Evolutionary conservation across 2,329 filamentous ascomycete species (phyloP).

Genomic region (Cercospora sojina): DNA sequence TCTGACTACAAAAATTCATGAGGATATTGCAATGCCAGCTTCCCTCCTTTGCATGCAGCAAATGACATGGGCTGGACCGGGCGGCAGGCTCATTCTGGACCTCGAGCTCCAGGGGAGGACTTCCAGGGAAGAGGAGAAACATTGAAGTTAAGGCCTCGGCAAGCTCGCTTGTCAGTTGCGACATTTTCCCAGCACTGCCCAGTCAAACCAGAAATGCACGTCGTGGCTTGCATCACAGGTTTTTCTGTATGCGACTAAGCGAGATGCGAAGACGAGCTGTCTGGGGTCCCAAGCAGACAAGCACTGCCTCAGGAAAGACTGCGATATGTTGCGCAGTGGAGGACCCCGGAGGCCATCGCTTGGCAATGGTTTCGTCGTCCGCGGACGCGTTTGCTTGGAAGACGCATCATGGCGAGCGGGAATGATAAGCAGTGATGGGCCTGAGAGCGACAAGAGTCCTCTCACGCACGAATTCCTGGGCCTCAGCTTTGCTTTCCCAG

Average conservation of each 20-base stretch:
- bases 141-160: not conserved
- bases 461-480: not conserved
- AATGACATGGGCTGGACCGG: not conserved
- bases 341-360: not conserved
- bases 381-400: not conserved
- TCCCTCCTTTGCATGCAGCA: not conserved
- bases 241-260: not conserved
- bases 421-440: not conserved
- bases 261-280: not conserved
- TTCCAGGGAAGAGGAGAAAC: not conserved
- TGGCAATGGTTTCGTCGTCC: not conserved
- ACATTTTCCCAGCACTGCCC: not conserved
- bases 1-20: not conserved
- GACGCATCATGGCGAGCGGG: not conserved
- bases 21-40: not conserved
- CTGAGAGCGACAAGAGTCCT: not conserved
- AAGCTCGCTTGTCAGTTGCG: not conserved
- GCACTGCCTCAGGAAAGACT: not conserved
- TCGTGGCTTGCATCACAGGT: not conserved
- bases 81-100: not conserved
- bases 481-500: slow-evolving; percentile 66
- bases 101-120: not conserved
- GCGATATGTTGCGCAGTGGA: not conserved
- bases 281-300: not conserved
- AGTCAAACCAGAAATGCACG: not conserved